phyloP scores from a whole-genome alignment of 2,329 filamentous ascomycete genomes.

The Scopulariopsis brevicaulis region DNA sequence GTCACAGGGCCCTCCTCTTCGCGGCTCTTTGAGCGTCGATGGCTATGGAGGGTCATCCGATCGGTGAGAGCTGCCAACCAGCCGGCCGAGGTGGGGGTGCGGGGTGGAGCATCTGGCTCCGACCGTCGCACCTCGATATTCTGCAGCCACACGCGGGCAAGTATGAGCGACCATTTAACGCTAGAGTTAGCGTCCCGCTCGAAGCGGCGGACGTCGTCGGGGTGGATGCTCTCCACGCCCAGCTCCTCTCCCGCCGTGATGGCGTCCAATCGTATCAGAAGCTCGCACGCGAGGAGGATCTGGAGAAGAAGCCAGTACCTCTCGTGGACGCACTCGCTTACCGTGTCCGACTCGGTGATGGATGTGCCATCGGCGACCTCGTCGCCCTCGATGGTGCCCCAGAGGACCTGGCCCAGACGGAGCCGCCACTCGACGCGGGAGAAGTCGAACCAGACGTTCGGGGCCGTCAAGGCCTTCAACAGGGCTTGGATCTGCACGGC shows the following conservation, averaged over 20 bases:
- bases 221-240: constrained; percentile 36
- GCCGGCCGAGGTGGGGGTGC: constrained; percentile 13
- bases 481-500: constrained; percentile 60
- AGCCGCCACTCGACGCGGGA: constrained; percentile 67
- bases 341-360: constrained; percentile 33
- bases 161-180: constrained; percentile 56
- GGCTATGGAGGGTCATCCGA: constrained; percentile 30
- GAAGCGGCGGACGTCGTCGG: constrained; percentile 48
- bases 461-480: constrained; percentile 50
- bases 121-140: constrained; percentile 48
- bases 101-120: constrained; percentile 6
- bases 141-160: constrained; percentile 56
- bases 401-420: constrained; percentile 59
- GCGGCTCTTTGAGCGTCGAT: constrained; percentile 13
- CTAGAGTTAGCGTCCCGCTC: constrained; percentile 48
- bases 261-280: constrained; percentile 52
- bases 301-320: constrained; percentile 58
- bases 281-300: constrained; percentile 52
- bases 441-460: constrained; percentile 65
- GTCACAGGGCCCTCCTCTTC: constrained; percentile 17
- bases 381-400: constrained; percentile 43
- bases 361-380: constrained; percentile 40
- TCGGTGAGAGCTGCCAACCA: constrained; percentile 50
- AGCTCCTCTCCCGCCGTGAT: constrained; percentile 50
- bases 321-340: constrained; percentile 44